Evolutionary conservation across 1,284 basidiomycete genomes (phyloP), one percentile per base, ranked within the genome.

Genomic region (Ceratobasidium sp.): DNA sequence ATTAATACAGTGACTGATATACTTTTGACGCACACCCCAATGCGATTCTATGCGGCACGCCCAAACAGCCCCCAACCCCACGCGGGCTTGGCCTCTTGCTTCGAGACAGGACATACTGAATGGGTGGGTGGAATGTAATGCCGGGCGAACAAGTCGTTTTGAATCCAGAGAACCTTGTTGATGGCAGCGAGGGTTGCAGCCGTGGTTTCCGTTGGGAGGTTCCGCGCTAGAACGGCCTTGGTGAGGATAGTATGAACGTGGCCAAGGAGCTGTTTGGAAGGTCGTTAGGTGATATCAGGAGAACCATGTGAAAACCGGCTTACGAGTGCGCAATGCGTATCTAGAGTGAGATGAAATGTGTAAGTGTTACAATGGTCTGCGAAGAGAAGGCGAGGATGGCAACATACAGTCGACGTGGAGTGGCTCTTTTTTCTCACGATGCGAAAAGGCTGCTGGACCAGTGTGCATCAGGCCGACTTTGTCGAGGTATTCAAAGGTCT

Each of bases 401-500:
- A 21, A 26, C 28, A n/a, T 32, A 74, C 73, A 74, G 43, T 76
- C 75, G 50, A 76, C 75, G 48, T 73, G 61, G 34, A 75, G 71
- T 8, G 74, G 74, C n/a, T 72, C 75, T 46, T 74, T 75, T 39
- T 75, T 72, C 21, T 65, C 73, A 16, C 75, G 71, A 61, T 76
- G 75, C 57, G 73, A 71, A 59, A 76, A 76, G 9, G 58, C 75
- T 2, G 72, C 43, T 30, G 67, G 64, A 6, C 76, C 76, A 3
- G 73, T 76, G 55, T 76, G 76, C 74, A 73, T 74, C 34, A 72
- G 18, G 1, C 73, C 74, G 21, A 75, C 71, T 10, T 67, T 65
- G 57, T 73, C 60, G 32, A 67, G 67, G 46, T 74, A 74, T 16
- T 72, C 74, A 41, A 72, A 74, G 18, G 71, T 72, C 74, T 74